Evolutionary conservation across 371 early-diverging fungal species (phyloP).

Genomic region (Entomophthora muscae): DNA sequence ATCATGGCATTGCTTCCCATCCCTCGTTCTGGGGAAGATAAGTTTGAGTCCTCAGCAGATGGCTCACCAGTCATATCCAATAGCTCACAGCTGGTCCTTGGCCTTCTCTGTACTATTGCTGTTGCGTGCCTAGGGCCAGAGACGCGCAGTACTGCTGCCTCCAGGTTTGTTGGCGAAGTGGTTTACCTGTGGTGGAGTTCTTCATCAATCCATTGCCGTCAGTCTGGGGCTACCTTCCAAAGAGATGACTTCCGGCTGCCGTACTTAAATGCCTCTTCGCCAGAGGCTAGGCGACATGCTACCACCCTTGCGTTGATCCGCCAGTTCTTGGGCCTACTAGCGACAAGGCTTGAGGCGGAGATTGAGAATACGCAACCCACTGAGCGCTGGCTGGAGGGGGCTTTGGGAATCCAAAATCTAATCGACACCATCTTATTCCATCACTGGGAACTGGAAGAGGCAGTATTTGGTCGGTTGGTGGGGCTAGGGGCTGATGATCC

Average conservation of each 20-base stretch:
- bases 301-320: not conserved
- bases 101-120: not conserved
- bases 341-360: not conserved
- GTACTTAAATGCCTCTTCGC: not conserved
- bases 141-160: not conserved
- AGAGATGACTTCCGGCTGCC: not conserved
- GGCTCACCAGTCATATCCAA: not conserved
- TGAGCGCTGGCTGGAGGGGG: constrained; percentile 9
- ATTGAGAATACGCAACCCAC: not conserved
- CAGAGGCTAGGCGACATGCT: not conserved
- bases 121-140: not conserved
- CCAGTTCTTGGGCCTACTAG: not conserved
- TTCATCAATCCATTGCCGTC: not conserved
- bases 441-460: constrained; percentile 11
- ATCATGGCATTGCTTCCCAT: not conserved
- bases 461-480: constrained; percentile 6
- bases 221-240: not conserved
- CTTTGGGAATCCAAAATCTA: not conserved
- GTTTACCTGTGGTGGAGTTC: constrained; percentile 3
- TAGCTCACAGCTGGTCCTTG: not conserved
- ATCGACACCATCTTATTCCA: constrained; percentile 11
- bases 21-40: not conserved
- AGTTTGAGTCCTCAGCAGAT: not conserved
- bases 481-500: not conserved
- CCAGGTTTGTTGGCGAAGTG: not conserved